These are phyloP conservation scores for Pseudopithomyces maydicus DNA, from an alignment of 2,329 filamentous ascomycete species.

Conservation along the genomic window DNA sequence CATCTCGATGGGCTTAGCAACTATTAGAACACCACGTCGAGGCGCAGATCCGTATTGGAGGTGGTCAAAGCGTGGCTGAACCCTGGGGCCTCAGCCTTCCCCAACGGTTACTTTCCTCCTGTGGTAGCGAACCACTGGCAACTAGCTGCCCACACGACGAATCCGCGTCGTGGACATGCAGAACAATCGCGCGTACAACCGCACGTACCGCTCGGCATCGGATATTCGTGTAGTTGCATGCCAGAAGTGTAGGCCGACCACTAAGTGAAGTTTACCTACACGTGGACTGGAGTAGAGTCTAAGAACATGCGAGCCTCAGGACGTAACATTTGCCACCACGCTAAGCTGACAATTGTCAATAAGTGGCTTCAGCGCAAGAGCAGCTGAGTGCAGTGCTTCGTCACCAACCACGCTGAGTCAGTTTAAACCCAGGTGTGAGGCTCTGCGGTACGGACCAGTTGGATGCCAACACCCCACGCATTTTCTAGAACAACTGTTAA, in stretches of 20 bases:
- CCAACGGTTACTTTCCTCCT: not conserved
- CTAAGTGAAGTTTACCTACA: no score
- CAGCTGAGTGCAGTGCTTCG: not conserved
- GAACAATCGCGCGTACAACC: not conserved
- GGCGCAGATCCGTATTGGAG: conserved; percentile 3
- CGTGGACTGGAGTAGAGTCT: no score
- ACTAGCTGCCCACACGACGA: not conserved
- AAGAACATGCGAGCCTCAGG: no score
- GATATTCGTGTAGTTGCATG: not conserved
- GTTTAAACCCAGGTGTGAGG: not conserved
- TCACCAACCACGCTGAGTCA: not conserved
- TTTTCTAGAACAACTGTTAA: not conserved
- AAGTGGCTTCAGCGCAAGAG: not conserved
- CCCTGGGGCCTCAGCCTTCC: conserved; percentile 7
- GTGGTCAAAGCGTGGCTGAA: conserved; percentile 8
- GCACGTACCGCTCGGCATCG: not conserved
- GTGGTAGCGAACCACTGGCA: not conserved
- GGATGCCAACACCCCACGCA: not conserved
- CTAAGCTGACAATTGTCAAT: not conserved
- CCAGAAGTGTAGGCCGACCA: not conserved
- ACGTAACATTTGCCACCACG: not conserved
- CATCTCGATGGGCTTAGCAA: not conserved
- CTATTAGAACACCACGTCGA: conserved; percentile 2
- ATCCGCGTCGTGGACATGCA: not conserved
- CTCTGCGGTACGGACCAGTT: conserved; percentile 1